Percentiles rank a stretch among this genome's conserved stretches.
Conservation (phyloP, 805 yeast genomes). For the Nakazawaea wyomingensis region DNA sequence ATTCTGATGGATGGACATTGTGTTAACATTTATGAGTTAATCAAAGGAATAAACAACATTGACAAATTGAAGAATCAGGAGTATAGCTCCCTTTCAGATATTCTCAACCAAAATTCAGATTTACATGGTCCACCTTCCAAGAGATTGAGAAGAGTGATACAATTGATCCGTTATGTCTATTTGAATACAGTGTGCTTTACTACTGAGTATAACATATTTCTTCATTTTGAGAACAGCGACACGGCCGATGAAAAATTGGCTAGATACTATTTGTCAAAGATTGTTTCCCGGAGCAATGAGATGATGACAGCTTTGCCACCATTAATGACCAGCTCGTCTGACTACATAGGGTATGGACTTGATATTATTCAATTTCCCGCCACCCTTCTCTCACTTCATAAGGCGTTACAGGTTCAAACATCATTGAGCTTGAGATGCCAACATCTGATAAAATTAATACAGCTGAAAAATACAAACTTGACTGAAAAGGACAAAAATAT, state of each 20-base stretch:
- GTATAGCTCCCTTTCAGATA: conserved; percentile 1
- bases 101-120: neutral
- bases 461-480: neutral
- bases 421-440: conserved; percentile 11
- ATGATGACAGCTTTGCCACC: conserved; percentile 3
- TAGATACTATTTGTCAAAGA: conserved; percentile 5
- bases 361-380: conserved; percentile 11
- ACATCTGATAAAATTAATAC: conserved; percentile 4
- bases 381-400: conserved; percentile 6
- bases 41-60: neutral
- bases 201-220: conserved; percentile 8
- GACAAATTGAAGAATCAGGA: conserved; percentile 1
- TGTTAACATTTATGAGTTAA: neutral
- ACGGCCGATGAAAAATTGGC: neutral
- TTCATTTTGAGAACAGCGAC: conserved; percentile 6
- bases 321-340: conserved; percentile 1
- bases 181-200: conserved; percentile 10
- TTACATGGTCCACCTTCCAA: neutral
- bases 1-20: neutral
- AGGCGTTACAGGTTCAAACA: conserved; percentile 8
- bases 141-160: conserved; percentile 4
- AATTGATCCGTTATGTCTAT: conserved; percentile 7
- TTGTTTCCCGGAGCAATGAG: conserved; percentile 6
- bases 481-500: neutral
- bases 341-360: conserved; percentile 8